Base-by-base conservation (phyloP, 257 asterid genomes). In the Eustoma russellianum region DNA sequence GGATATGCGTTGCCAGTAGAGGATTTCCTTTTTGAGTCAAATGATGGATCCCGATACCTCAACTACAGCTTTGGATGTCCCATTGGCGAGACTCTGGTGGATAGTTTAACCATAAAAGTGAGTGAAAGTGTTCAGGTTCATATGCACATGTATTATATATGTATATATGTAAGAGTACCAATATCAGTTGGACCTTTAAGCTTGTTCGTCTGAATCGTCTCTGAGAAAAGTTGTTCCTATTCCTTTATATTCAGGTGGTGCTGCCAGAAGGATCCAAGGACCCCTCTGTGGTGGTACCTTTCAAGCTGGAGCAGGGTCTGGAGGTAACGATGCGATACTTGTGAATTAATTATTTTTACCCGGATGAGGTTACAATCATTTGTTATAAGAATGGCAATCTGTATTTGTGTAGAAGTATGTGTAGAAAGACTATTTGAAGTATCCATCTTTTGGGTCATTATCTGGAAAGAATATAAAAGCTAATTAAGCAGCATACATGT, bases 241-340 rank as follows among this genome's bases (percentile, higher is more conserved):
- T 46, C 55, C 17, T 15, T 63, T 13, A 28, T 59, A 64, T 76
- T 66, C 65, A 88, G 99, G 96, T 88, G 70, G 93, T 92, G 67
- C 90, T 92, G 51, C 97, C 99, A 3, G 99, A 92, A 76, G 97
- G 99, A 64, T 88, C 99, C 33, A 79, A 75, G 71, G 77, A 79
- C 64, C 83, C 95, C 51, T 81, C 93, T 41, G 79, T 66, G 53
- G 54, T 81, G 59, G 78, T 79, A 65, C 88, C 95, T 66, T 85
- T 85, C 60, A 48, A 83, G 30, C 76, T 83, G 72, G 69, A 79
- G 56, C 94, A 88, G 52, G 68, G 86, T 56, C 64, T 74, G 64
- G 90, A 88, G 99, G 99, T 88, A 85, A 52, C 55, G 15, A 52
- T 46, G n/a, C 18, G 17, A 16, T 61, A 12, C 60, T 41, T 7